Percentiles rank a stretch among this genome's conserved stretches.
phyloP scores from a whole-genome alignment of 2,329 filamentous ascomycete genomes.

The Fusarium sp. region DNA sequence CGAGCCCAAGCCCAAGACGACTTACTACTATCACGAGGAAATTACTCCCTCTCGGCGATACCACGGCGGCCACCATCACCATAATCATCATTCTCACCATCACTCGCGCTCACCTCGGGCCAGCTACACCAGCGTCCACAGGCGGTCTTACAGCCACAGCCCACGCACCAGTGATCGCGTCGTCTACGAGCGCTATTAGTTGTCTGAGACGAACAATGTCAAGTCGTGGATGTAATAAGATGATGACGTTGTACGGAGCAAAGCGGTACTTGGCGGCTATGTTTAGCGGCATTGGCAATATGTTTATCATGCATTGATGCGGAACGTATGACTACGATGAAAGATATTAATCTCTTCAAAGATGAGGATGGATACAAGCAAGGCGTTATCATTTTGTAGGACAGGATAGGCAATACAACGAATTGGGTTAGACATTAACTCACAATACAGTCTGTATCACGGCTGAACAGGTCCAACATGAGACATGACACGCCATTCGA shows the following conservation, averaged over 20 bases:
- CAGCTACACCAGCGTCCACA: constrained; percentile 61
- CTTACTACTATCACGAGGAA: constrained; percentile 71
- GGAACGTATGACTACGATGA: constrained; percentile 19
- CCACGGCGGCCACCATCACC: constrained; percentile 55
- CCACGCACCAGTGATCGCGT: constrained; percentile 61
- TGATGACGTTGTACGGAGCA: constrained; percentile 35
- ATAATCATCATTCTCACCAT: constrained; percentile 55
- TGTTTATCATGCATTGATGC: constrained; percentile 29
- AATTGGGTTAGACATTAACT: constrained; percentile 15
- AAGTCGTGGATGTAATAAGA: constrained; percentile 7
- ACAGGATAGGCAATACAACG: constrained; percentile 9
- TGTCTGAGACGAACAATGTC: background rate
- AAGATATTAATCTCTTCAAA: constrained; percentile 14
- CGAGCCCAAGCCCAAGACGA: constrained; percentile 59
- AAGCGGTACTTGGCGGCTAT: constrained; percentile 25
- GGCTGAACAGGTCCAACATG: background rate
- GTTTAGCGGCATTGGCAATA: constrained; percentile 38
- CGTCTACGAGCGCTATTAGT: constrained; percentile 42
- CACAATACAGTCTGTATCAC: background rate
- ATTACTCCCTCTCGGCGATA: constrained; percentile 63
- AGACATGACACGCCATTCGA: constrained; percentile 10
- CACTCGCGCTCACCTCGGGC: constrained; percentile 57
- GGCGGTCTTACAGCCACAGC: constrained; percentile 57
- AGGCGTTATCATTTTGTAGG: constrained; percentile 26
- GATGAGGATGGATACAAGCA: constrained; percentile 12